Base-by-base conservation (phyloP, 805 yeast species). In the Blastobotrys parvus region DNA sequence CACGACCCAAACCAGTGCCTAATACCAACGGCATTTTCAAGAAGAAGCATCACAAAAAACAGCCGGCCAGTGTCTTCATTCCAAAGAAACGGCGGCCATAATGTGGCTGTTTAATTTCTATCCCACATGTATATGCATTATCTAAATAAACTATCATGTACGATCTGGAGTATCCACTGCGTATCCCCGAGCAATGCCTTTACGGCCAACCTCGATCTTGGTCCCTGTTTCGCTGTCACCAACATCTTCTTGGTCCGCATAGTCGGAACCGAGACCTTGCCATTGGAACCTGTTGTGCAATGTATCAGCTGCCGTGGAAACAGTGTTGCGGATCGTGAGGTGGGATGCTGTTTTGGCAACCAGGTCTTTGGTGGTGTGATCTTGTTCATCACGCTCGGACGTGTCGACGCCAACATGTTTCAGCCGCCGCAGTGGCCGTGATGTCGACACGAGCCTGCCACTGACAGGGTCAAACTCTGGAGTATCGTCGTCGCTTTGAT, bases 211-310 rank as follows among this genome's bases (percentile, higher is more conserved):
- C 57, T 88, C 95, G 0, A 87, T 72, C 0, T 70, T 60, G 0
- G 97, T 94, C 32, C 94, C 96, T n/a, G n/a, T n/a, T n/a, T n/a
- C n/a, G n/a, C n/a, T n/a, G n/a, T 72, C 77, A 41, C 66, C 70
- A 13, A 60, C 65, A 4, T 62, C 69, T 1, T 63, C 67, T 6
- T 63, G 65, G 2, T 58, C 63, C 6, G 56, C 51, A 62, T 70
- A 87, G 57, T 90, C 97, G 46, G 92, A 81, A 1, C 97, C 98
- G 27, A 90, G 67, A 0, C 98, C 98, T 0, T 80, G 76, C 97
- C 97, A 90, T 2, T 59, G 56, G 21, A 69, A 65, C 53, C 90
- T 74, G 10, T 68, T 69, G 53, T 87, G 94, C 41, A 90, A 67
- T 48, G 72, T 73, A 5, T 71, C 68, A 0, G 96, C 97, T 0